Evolutionary conservation across 768 basidiomycete genomes (phyloP), one percentile per base, ranked within the genome.

Genomic region (Suillus clintonianus): DNA sequence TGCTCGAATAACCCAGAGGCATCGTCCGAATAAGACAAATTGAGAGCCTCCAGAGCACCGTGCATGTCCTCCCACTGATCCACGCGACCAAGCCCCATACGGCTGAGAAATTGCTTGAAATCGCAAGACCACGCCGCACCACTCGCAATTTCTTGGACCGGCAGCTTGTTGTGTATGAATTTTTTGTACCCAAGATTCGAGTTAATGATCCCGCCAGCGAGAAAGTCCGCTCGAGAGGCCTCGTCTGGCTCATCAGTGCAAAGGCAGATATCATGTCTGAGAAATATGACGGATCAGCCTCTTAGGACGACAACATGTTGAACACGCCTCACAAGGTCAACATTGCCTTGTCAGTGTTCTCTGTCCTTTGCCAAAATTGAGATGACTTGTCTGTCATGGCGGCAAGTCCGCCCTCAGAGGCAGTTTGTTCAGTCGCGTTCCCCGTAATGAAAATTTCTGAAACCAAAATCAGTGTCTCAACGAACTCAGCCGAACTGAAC

Each of bases 211-310:
- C 79, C 82, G 10, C 81, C 81, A 0, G 87, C 80, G 22, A 92
- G 73, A 67, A 92, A 89, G 69, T 87, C 85, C 2, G 87, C 79
- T 59, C 85, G 77, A 1, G 80, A 79, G 5, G 77, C 62, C 30
- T 76, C 64, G 14, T 60, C 45, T 1, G 85, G 84, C 64, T 85
- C 78, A 11, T 84, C 84, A 22, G 85, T 77, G 37, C 82, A 80
- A 66, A 88, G 84, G 3, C 84, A 79, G 30, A 90, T 72, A 69
- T 94, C 92, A 64, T 82, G 86, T 15, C 92, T 92, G 63, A 19
- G 7, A 61, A 61, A 32, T 59, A 60, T 13, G 43, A 41, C 27
- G 27, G 54, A 63, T 54, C n/a, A 56, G 60, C 24, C 10, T 36
- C n/a, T 8, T 53, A 27, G 60, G 24, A 50, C 27, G 32, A 56